Evolutionary conservation across 164 flowering plant genomes (phyloP).

Genomic region (Dillenia suffruticosa): DNA sequence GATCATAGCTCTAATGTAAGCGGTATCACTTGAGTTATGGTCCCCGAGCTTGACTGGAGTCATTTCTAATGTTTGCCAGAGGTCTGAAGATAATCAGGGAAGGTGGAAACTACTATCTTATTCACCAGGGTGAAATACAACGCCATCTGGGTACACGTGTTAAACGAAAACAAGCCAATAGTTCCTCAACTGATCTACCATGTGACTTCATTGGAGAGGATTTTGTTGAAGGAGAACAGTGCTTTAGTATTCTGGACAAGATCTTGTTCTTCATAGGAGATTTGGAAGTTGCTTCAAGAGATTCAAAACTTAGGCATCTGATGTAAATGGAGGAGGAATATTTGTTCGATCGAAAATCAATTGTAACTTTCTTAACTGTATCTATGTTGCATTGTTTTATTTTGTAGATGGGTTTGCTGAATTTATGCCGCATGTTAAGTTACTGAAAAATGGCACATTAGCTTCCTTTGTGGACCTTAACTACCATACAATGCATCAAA

Average conservation of each 20-base stretch:
- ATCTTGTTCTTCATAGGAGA: slow-evolving; percentile 77
- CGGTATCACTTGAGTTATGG: not conserved
- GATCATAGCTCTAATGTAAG: not conserved
- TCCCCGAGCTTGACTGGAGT: not conserved
- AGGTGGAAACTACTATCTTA: slow-evolving; percentile 59
- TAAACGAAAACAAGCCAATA: slow-evolving; percentile 11
- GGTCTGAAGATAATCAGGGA: slow-evolving; percentile 72
- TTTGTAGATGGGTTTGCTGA: too few species aligned
- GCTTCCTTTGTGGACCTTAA: too few species aligned
- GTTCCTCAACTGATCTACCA: slow-evolving; percentile 5
- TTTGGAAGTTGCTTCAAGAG: slow-evolving; percentile 53
- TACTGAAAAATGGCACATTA: too few species aligned
- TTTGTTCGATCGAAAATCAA: too few species aligned
- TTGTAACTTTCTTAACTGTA: too few species aligned
- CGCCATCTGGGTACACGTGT: slow-evolving; percentile 51
- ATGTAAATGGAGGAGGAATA: slow-evolving; percentile 5
- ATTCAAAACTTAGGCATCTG: slow-evolving; percentile 42
- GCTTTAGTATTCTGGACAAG: slow-evolving; percentile 43
- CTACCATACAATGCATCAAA: too few species aligned
- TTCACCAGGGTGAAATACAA: slow-evolving; percentile 68
- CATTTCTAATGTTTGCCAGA: slow-evolving; percentile 24
- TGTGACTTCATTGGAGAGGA: slow-evolving; percentile 14
- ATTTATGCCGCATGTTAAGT: too few species aligned
- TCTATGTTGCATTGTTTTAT: too few species aligned
- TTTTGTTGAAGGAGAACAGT: slow-evolving; percentile 21